Base-by-base conservation (phyloP, 23 red algal genomes). In the Gracilaria domingensis region DNA sequence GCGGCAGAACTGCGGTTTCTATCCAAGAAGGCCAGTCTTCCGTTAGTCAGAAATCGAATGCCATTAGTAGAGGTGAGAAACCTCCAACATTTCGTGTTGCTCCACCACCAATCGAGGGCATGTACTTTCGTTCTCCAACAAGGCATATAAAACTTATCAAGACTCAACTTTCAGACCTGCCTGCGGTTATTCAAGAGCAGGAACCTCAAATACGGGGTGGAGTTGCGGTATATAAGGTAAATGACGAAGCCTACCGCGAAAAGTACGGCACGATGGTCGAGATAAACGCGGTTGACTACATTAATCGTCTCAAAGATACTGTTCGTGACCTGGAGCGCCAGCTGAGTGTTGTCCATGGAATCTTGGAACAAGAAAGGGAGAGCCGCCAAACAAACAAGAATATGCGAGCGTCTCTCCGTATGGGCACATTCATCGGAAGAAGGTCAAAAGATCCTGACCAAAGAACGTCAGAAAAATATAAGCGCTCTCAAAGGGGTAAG, bases 61-160 rank as follows among this genome's bases (percentile, higher is more conserved):
- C 66, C 25, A 40, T 24, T 87, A 47, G 47, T 73, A 58, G 47
- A 23, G 45, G 50, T 20, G 38, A 77, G 17, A 77, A 37, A 45
- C 72, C 39, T 50, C 72, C 72, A 77, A 36, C 64, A 69, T 51
- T 51, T 29, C 26, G 76, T 58, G 47, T 58, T 58, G 67, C 64
- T 35, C 84, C 84, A 16, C 84, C 84, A 9, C 84, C 84, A 0
- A 73, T 87, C 21, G 84, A 87, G 45, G 84, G 84, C 28, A 87
- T 87, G 84, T 87, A 73, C 67, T 57, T 75, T 47, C 64, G 84
- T 73, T 59, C 67, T 57, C 84, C 84, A 9, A 87, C 84, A 25
- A 66, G 84, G 84, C 84, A 87, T 33, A 17, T 70, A 74, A 87
- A 87, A 59, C 51, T 87, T 30, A 87, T 87, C 84, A 87, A 87